Evolutionary conservation across 352 stramenopile genomes (phyloP).

Genomic region (Globisporangium spiculum): DNA sequence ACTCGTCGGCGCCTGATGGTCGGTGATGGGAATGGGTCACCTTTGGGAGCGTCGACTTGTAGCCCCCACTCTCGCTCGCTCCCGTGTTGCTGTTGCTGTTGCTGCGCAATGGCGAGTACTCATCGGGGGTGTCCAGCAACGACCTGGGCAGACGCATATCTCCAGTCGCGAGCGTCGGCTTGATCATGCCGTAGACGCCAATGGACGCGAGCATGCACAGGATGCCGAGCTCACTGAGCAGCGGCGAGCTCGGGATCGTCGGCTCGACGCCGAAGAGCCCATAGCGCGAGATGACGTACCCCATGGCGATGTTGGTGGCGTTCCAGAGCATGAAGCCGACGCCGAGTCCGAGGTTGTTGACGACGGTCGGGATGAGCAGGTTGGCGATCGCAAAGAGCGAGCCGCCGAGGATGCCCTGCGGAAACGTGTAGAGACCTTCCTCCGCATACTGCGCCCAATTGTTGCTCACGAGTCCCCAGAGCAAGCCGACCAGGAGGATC

Average conservation of each 20-base stretch:
- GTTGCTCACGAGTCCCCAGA: conserved; percentile 77
- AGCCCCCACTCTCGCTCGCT: not conserved
- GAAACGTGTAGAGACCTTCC: conserved; percentile 76
- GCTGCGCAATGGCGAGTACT: conserved; percentile 39
- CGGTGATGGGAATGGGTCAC: conserved; percentile 8
- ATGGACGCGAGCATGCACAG: conserved; percentile 79
- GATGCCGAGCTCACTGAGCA: conserved; percentile 63
- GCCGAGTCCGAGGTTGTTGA: conserved; percentile 77
- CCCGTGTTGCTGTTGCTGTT: conserved; percentile 6
- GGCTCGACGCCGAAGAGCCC: conserved; percentile 64
- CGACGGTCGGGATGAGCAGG: conserved; percentile 79
- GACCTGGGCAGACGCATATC: not conserved
- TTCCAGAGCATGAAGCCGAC: conserved; percentile 89
- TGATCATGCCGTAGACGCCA: conserved; percentile 74
- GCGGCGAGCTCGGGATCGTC: conserved; percentile 58
- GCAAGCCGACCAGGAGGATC: conserved; percentile 77
- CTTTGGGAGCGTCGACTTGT: conserved; percentile 15
- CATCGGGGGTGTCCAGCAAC: conserved; percentile 9
- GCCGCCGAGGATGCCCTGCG: conserved; percentile 71
- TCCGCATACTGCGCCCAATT: conserved; percentile 77
- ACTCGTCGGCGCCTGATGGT: conserved; percentile 28
- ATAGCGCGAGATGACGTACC: conserved; percentile 73
- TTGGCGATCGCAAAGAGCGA: conserved; percentile 79
- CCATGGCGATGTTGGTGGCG: conserved; percentile 79
- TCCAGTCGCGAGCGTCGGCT: conserved; percentile 44